Percentiles rank a stretch among this genome's conserved stretches.
Evolutionary conservation across 176 grass and related monocot genomes (phyloP).

Genomic region (sorghum (Sorghum bicolor)): Sorghum_bicolor_NCBIv3 NC_012871.2:66382501-66383000

Average conservation of each 20-base stretch:
- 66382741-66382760: conserved; percentile 95
- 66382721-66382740: conserved; percentile 94
- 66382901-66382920: neutral
- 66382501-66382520: too few species aligned
- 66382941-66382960: neutral
- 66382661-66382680: conserved; percentile 93
- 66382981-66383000: too few species aligned
- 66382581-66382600: too few species aligned
- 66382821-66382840: conserved; percentile 79
- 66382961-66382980: too few species aligned
- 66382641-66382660: conserved; percentile 94
- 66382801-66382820: conserved; percentile 99
- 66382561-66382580: too few species aligned
- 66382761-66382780: conserved; percentile 92
- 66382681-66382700: conserved; percentile 99
- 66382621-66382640: too few species aligned
- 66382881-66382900: neutral
- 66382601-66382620: too few species aligned
- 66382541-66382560: too few species aligned
- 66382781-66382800: conserved; percentile 95
- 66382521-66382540: too few species aligned
- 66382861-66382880: neutral
- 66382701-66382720: conserved; percentile 98
- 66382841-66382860: conserved; percentile 1
- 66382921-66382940: neutral